A percentile compares a stretch with the other conserved stretches of the same genome.
These are phyloP conservation scores for Tricholoma bakamatsutake DNA, from an alignment of 768 basidiomycete genomes.

Conservation along the genomic window DNA sequence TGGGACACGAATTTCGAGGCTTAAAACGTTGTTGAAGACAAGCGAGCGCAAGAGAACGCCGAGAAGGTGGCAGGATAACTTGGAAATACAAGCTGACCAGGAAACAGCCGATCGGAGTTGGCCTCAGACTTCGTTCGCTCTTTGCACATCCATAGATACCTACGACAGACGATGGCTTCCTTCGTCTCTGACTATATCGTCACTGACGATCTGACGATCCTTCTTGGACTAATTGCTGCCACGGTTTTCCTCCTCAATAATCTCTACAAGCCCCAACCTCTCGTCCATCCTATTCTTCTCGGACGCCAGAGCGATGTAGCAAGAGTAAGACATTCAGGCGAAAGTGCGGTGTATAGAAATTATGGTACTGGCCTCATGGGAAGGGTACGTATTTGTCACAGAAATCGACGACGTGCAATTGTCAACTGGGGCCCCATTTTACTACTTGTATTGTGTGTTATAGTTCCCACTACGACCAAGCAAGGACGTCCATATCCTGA, in stretches of 20 bases:
- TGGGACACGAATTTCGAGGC: not conserved
- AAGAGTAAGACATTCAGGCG: conserved; percentile 69
- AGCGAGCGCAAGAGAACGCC: not conserved
- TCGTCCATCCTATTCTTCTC: conserved; percentile 91
- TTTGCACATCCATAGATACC: no score
- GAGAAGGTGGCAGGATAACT: not conserved
- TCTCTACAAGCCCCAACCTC: conserved; percentile 73
- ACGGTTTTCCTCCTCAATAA: conserved; percentile 74
- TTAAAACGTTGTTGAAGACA: not conserved
- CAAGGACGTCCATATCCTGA: conserved; percentile 63
- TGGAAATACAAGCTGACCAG: not conserved
- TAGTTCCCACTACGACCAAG: conserved; percentile 72
- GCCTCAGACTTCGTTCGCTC: not conserved
- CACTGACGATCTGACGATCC: conserved; percentile 76
- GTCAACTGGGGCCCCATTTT: conserved; percentile 1
- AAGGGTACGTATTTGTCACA: conserved; percentile 44
- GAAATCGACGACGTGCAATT: conserved; percentile 7
- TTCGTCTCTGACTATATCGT: conserved; percentile 52
- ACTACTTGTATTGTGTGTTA: not conserved
- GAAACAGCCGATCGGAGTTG: conserved; percentile 11
- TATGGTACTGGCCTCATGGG: conserved; percentile 83
- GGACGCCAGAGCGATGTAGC: conserved; percentile 90
- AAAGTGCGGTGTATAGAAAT: conserved; percentile 88
- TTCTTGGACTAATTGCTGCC: conserved; percentile 68
- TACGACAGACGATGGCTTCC: conserved; percentile 24